Evolutionary conservation across 2,329 filamentous ascomycete genomes (phyloP).

Genomic region (Diaporthe batatas): DNA sequence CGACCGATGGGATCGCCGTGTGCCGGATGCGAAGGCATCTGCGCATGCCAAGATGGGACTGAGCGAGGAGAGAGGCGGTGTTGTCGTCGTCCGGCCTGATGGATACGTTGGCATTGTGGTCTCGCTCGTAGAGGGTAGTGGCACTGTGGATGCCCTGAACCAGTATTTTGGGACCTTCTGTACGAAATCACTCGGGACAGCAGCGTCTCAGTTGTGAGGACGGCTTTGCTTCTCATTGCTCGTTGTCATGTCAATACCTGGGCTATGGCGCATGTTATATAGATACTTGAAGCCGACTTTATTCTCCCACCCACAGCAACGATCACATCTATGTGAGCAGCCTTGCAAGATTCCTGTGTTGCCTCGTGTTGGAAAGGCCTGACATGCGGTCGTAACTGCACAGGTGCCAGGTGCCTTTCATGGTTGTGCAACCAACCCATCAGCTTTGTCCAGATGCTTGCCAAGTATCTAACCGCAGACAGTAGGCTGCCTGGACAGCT

Average conservation of each 20-base stretch:
- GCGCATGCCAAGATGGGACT: constrained; percentile 92
- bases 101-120: constrained; percentile 87
- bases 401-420: too few relatives aligned
- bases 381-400: not conserved
- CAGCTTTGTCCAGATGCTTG: too few relatives aligned
- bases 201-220: constrained; percentile 55
- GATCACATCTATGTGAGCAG: not conserved
- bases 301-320: not conserved
- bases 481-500: too few relatives aligned
- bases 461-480: too few relatives aligned
- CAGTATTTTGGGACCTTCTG: constrained; percentile 83
- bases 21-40: constrained; percentile 77
- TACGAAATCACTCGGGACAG: constrained; percentile 67
- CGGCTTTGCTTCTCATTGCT: not conserved
- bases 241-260: not conserved
- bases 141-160: constrained; percentile 85
- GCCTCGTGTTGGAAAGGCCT: not conserved
- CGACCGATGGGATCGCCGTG: constrained; percentile 79
- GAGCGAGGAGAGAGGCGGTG: constrained; percentile 77
- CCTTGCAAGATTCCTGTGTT: not conserved
- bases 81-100: constrained; percentile 88
- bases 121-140: constrained; percentile 79
- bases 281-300: constrained; percentile 30
- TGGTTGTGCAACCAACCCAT: too few relatives aligned
- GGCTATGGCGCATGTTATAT: not conserved